These are phyloP conservation scores for Atkinsonella texensis DNA, from an alignment of 2,329 filamentous ascomycete species.

Conservation along the genomic window DNA sequence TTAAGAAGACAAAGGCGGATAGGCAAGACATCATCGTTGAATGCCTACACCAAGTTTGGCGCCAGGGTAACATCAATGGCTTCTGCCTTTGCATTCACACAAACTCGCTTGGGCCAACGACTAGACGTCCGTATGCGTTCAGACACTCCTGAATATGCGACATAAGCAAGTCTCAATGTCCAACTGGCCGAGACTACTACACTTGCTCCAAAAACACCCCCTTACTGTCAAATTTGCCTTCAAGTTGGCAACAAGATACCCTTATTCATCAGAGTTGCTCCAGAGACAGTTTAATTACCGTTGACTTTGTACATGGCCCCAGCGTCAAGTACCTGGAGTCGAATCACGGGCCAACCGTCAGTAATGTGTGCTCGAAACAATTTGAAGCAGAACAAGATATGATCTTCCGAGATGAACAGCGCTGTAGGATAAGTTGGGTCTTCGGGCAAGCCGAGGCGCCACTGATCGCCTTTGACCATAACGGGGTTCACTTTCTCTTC, in stretches of 20 bases:
- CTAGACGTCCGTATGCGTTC: no score
- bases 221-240: slow-evolving; percentile 40
- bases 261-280: slow-evolving; percentile 49
- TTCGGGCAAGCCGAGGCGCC: slow-evolving; percentile 45
- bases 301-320: slow-evolving; percentile 40
- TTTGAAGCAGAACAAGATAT: slow-evolving; percentile 49
- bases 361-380: slow-evolving; percentile 35
- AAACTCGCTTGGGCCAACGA: no score
- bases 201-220: slow-evolving; percentile 40
- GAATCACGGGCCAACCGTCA: slow-evolving; percentile 37
- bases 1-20: no score
- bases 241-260: slow-evolving; percentile 43
- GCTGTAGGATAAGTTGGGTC: slow-evolving; percentile 51
- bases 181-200: not conserved
- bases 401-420: slow-evolving; percentile 43
- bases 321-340: slow-evolving; percentile 44
- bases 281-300: slow-evolving; percentile 40
- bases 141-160: no score
- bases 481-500: slow-evolving; percentile 47
- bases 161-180: no score
- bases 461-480: slow-evolving; percentile 45
- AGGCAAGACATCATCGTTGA: no score
- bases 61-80: no score
- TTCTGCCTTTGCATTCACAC: no score
- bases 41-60: no score